phyloP scores from a whole-genome alignment of 306 rosid genomes.

The Vachellia collinsii region DNA sequence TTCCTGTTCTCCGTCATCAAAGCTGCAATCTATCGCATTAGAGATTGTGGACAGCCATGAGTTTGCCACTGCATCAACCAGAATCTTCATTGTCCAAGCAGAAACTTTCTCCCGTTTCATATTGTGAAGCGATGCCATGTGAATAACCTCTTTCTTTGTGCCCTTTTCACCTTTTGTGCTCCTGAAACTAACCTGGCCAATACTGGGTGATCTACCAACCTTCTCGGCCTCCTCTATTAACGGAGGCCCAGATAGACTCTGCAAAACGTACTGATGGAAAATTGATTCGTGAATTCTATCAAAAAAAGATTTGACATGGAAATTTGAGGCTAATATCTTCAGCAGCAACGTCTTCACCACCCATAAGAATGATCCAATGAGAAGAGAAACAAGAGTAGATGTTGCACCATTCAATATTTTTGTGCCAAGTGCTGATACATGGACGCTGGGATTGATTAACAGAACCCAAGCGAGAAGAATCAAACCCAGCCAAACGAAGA shows the following conservation, averaged over 20 bases:
- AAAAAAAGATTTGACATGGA: conserved; percentile 83
- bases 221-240: conserved; percentile 68
- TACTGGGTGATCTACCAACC: conserved; percentile 49
- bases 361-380: conserved; percentile 80
- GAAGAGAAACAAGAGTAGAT: conserved; percentile 72
- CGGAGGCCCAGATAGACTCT: conserved; percentile 78
- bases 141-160: conserved; percentile 60
- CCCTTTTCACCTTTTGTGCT: conserved; percentile 51
- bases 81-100: conserved; percentile 93
- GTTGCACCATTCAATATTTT: conserved; percentile 59
- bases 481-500: conserved; percentile 71
- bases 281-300: conserved; percentile 91
- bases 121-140: conserved; percentile 70
- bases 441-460: conserved; percentile 55
- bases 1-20: conserved; percentile 48
- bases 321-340: conserved; percentile 74
- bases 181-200: conserved; percentile 72
- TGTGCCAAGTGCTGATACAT: conserved; percentile 48
- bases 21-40: conserved; percentile 58
- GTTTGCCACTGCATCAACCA: conserved; percentile 79
- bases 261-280: conserved; percentile 80
- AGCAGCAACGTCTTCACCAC: conserved; percentile 64
- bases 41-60: conserved; percentile 89
- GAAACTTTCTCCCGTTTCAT: conserved; percentile 91
- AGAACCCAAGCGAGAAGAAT: conserved; percentile 75